Evolutionary conservation across 129 eudicot species (phyloP).

Genomic region (Calendula officinalis): DNA sequence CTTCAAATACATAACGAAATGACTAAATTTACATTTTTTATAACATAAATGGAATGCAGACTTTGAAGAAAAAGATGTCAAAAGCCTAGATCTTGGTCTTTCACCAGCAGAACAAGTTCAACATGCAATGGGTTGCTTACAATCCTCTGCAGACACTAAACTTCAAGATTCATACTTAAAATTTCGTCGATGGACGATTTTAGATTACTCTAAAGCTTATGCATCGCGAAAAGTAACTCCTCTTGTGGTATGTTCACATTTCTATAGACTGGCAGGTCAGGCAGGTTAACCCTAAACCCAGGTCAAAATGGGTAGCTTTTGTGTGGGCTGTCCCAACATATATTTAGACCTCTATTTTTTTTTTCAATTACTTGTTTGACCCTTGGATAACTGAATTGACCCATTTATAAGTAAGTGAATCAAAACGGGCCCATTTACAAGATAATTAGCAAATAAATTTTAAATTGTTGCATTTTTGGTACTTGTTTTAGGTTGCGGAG

Average conservation of each 20-base stretch:
- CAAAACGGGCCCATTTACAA: background rate
- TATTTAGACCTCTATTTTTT: background rate
- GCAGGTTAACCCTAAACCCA: no score
- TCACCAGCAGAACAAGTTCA: constrained; percentile 61
- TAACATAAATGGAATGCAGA: constrained; percentile 38
- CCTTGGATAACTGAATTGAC: background rate
- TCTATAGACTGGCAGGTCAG: background rate
- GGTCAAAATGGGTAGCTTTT: background rate
- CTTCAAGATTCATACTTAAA: constrained; percentile 27
- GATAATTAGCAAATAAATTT: background rate
- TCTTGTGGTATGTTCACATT: constrained; percentile 41
- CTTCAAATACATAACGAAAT: background rate
- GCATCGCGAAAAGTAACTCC: constrained; percentile 66
- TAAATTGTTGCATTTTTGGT: constrained; percentile 6
- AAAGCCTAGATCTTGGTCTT: constrained; percentile 36
- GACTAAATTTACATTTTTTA: background rate
- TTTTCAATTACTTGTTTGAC: background rate
- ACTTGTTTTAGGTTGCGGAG: constrained; percentile 63
- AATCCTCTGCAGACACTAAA: constrained; percentile 16
- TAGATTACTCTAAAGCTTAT: constrained; percentile 88
- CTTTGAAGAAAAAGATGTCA: constrained; percentile 41
- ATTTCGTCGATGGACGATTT: constrained; percentile 72
- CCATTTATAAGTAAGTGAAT: background rate
- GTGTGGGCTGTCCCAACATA: background rate
- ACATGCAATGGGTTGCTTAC: constrained; percentile 56